These are phyloP conservation scores for Ensete ventricosum DNA, from an alignment of 176 grass and related monocot genomes.

Conservation along the genomic window DNA sequence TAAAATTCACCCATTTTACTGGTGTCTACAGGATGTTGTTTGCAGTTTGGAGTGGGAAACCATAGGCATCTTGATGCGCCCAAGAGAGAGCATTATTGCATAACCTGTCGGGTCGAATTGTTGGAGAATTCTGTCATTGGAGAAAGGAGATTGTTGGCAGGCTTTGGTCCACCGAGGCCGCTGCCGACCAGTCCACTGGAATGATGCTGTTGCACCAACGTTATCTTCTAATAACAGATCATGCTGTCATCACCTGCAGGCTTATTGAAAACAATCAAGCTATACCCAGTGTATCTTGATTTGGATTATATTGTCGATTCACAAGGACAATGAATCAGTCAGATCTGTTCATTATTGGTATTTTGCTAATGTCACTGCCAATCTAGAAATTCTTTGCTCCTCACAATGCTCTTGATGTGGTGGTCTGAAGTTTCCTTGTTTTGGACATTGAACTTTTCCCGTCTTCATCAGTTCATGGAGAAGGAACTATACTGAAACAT, in stretches of 20 bases:
- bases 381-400: neutral
- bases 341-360: neutral
- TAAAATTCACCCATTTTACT: conserved; percentile 6
- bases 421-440: neutral
- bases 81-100: conserved; percentile 27
- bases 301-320: neutral
- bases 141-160: neutral
- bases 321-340: neutral
- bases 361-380: neutral
- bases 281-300: neutral
- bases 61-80: conserved; percentile 60
- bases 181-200: too few relatives aligned
- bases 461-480: too few relatives aligned
- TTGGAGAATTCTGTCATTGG: too few relatives aligned
- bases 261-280: neutral
- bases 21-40: conserved; percentile 62
- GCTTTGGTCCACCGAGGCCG: neutral
- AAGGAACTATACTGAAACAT: too few relatives aligned
- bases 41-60: conserved; percentile 84
- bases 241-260: neutral
- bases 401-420: neutral
- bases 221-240: neutral
- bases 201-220: neutral
- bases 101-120: neutral
- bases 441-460: neutral